Evolutionary conservation across 2,329 filamentous ascomycete species (phyloP).

Genomic region (Fusarium humuli): DNA sequence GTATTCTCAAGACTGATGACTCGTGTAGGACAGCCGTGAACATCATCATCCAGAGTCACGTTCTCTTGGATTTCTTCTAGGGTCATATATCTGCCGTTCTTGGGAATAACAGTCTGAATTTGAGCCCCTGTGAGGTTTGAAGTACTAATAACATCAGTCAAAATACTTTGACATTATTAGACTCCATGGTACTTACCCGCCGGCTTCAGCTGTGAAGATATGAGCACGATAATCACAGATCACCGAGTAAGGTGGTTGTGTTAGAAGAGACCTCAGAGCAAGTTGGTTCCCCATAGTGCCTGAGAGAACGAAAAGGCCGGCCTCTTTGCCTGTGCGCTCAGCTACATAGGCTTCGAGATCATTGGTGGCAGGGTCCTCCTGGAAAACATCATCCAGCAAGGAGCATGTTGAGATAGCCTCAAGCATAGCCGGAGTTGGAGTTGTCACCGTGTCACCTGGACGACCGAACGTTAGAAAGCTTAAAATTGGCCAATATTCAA

Average conservation of each 20-base stretch:
- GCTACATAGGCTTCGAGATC: conserved; percentile 81
- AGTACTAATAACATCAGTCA: conserved; percentile 60
- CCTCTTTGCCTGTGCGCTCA: conserved; percentile 78
- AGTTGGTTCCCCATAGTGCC: conserved; percentile 97
- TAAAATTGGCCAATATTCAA: not conserved
- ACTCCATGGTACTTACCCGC: conserved; percentile 58
- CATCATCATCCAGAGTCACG: conserved; percentile 73
- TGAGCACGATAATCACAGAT: conserved; percentile 84
- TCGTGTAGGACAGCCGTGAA: conserved; percentile 82
- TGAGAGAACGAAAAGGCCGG: conserved; percentile 82
- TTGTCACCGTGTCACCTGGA: conserved; percentile 69
- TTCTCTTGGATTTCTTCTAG: conserved; percentile 79
- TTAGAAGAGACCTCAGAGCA: conserved; percentile 80
- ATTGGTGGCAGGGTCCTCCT: conserved; percentile 82
- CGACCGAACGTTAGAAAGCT: conserved; percentile 34
- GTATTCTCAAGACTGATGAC: conserved; percentile 91
- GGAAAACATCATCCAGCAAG: conserved; percentile 85
- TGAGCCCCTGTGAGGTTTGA: conserved; percentile 78
- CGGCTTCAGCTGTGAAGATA: conserved; percentile 75
- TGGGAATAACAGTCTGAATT: conserved; percentile 73
- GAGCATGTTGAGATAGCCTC: conserved; percentile 79
- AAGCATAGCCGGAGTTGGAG: conserved; percentile 84
- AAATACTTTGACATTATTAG: accelerated
- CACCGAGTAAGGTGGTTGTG: conserved; percentile 82
- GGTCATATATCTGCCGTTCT: conserved; percentile 79